Conservation (phyloP, 148 eudicot species). For the Chenopodium formosanum region DNA sequence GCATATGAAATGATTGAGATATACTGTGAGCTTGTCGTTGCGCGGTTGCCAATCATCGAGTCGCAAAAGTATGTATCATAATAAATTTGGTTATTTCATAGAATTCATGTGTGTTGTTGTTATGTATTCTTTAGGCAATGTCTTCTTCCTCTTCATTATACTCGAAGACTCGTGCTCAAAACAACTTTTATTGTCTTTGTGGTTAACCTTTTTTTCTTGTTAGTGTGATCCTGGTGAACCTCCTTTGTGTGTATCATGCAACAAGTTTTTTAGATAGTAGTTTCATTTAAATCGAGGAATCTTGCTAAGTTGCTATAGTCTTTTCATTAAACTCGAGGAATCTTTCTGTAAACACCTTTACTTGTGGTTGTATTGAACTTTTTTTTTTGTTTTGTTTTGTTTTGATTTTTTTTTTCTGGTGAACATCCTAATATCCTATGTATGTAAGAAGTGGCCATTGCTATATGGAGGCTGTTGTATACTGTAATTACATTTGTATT, state of each 20-base stretch:
- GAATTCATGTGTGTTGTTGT: neutral
- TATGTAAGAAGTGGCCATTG: no score
- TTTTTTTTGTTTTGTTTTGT: no score
- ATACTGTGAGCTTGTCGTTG: slow-evolving; percentile 83
- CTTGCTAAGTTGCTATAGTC: no score
- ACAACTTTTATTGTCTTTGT: neutral
- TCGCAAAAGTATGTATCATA: slow-evolving; percentile 78
- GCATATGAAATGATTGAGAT: slow-evolving; percentile 85
- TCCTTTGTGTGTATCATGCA: neutral
- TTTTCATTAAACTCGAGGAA: no score
- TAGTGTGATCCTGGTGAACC: neutral
- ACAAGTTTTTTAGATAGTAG: neutral
- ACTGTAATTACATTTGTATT: no score
- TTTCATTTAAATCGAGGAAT: neutral
- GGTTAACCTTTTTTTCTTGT: neutral
- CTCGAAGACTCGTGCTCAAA: neutral
- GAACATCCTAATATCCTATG: no score
- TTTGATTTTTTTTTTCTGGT: no score
- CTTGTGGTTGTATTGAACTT: neutral
- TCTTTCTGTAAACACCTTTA: no score
- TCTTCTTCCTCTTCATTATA: neutral
- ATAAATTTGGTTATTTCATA: neutral
- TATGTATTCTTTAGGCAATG: neutral
- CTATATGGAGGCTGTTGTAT: no score
- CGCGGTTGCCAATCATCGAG: slow-evolving; percentile 89